A percentile compares a stretch with the other conserved stretches of the same genome.
phyloP scores from a whole-genome alignment of 495 filamentous ascomycete genomes.

The Talaromyces wortmannii region DNA sequence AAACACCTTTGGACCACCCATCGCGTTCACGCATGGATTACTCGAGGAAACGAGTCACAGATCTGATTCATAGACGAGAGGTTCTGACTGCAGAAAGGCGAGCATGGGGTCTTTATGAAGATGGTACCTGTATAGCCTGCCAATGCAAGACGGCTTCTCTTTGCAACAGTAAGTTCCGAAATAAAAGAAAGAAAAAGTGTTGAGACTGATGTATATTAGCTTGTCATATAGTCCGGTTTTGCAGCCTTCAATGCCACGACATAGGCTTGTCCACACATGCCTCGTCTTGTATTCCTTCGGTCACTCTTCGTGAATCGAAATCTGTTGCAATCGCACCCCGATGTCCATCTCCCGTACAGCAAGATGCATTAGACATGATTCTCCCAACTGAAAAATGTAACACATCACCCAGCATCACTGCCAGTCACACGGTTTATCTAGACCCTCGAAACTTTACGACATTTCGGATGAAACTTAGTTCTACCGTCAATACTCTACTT shows the following conservation, averaged over 20 bases:
- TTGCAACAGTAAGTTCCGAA: conserved; percentile 18
- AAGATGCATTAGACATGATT: conserved; percentile 21
- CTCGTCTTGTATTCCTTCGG: conserved; percentile 19
- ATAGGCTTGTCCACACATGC: conserved; percentile 6
- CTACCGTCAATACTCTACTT: conserved; percentile 18
- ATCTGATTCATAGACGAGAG: conserved; percentile 18
- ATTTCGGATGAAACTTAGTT: conserved; percentile 24
- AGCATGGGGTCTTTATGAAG: conserved; percentile 17
- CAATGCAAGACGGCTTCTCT: conserved; percentile 11
- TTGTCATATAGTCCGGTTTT: conserved; percentile 24
- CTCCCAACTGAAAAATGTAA: conserved; percentile 5
- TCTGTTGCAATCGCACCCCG: conserved; percentile 20
- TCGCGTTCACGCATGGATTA: conserved; percentile 17
- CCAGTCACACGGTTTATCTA: conserved; percentile 21
- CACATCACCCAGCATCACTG: conserved; percentile 12
- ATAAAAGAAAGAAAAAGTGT: not conserved
- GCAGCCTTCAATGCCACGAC: conserved; percentile 20
- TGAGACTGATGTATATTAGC: conserved; percentile 5
- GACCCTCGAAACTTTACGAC: conserved; percentile 27
- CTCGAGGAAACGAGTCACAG: conserved; percentile 18
- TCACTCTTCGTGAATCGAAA: conserved; percentile 22
- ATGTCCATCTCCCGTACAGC: conserved; percentile 14
- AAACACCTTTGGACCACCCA: conserved; percentile 14
- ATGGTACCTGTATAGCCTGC: conserved; percentile 15
- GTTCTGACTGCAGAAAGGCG: conserved; percentile 16